Conservation (phyloP, 23 red algal species). For the Gracilaria domingensis region DNA sequence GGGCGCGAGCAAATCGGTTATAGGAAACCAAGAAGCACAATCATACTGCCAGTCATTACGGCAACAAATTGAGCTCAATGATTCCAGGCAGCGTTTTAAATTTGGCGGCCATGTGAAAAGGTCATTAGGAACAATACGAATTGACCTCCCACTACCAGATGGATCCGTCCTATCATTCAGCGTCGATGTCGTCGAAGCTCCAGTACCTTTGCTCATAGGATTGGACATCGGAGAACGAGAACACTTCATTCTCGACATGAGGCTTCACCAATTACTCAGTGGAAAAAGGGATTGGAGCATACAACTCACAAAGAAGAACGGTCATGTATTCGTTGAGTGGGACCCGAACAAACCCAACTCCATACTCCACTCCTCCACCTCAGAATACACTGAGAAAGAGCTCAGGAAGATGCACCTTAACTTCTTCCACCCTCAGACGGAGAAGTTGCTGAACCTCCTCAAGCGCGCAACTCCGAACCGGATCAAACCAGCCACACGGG, state of each 20-base stretch:
- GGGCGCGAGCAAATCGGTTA: not conserved
- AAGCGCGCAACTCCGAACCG: too few species aligned
- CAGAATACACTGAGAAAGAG: too few species aligned
- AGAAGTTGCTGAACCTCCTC: too few species aligned
- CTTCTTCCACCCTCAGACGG: too few species aligned
- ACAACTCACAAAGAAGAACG: too few species aligned
- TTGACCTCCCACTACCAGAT: not conserved
- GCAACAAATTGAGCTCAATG: not conserved
- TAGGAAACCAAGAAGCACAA: not conserved
- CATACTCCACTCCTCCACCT: too few species aligned
- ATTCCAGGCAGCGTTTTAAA: not conserved
- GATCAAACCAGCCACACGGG: too few species aligned
- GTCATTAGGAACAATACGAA: not conserved
- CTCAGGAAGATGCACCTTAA: too few species aligned
- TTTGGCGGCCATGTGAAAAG: not conserved
- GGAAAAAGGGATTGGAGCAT: too few species aligned
- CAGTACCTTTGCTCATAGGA: not conserved
- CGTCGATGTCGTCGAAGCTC: not conserved
- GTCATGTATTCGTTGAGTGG: too few species aligned
- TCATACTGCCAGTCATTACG: not conserved
- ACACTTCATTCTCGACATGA: not conserved
- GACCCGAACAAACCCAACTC: too few species aligned
- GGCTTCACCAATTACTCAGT: too few species aligned
- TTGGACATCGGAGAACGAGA: not conserved
- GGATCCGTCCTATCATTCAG: not conserved